Base-by-base conservation (phyloP, 768 basidiomycete species). In the Floccularia luteovirens region DNA sequence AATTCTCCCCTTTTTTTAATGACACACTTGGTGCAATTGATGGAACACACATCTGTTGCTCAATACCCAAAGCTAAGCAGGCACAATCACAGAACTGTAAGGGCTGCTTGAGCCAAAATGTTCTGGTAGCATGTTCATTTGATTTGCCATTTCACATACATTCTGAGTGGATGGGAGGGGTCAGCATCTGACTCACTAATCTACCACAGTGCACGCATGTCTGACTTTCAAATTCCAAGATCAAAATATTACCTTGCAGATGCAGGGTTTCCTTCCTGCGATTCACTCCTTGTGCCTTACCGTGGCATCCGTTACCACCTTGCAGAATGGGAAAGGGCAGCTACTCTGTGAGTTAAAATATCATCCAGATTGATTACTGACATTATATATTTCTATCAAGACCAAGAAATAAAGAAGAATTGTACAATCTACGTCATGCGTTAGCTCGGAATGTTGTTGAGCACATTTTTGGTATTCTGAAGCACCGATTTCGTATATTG, bases 341-440 rank as follows among this genome's bases (percentile, higher is more conserved):
- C 24, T 25, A 6, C 13, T n/a, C 13, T 31, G 54, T 50, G 24
- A 35, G 24, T 28, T 28, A 16, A 25, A 37, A 27, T 33, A 19
- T 14, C 4, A 17, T 3, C 36, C 10, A 19, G 8, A 7, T 19
- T 37, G 5, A 13, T 38, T 23, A 21, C 30, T 13, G 14, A 27
- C 13, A 21, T 44, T 47, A 2, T 31, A 35, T 21, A 13, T 38
- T 11, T 11, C 51, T 59, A 40, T 46, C 44, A 35, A 58, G 59
- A 7, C 64, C 63, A 16, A n/a, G 21, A 25, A 58, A 53, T 35
- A 14, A 41, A 8, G 43, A 64, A 43, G 62, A 68, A 39, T 40
- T 67, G 0, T 64, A 56, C 41, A 68, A 66, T 42, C 52, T 68
- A 1, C 51, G 51, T 1, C 64, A 69, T 47, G 49, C 62, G 13